A percentile compares a stretch with the other conserved stretches of the same genome.
Conservation (phyloP, 306 rosid species). For the Quercus cerris region DNA sequence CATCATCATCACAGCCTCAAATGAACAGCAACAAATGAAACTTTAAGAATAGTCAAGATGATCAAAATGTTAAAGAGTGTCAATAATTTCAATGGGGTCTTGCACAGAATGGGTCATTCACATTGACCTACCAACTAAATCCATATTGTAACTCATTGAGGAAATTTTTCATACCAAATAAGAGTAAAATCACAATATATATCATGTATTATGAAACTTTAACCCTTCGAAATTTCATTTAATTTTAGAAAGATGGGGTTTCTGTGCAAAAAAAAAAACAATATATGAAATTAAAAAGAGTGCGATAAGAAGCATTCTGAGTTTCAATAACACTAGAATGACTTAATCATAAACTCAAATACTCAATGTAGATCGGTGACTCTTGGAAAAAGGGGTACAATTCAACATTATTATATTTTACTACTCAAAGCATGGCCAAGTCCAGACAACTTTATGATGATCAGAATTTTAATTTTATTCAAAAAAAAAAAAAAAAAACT, state of each 20-base stretch:
- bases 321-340: neutral
- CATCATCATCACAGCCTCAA: neutral
- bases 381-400: too few species aligned
- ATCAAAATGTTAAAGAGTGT: neutral
- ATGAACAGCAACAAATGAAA: neutral
- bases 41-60: neutral
- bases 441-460: neutral
- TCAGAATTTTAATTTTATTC: neutral
- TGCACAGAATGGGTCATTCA: neutral
- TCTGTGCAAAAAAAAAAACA: neutral
- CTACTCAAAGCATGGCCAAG: neutral
- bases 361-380: neutral
- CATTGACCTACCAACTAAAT: conserved; percentile 2
- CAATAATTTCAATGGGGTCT: neutral
- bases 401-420: neutral
- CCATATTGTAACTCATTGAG: neutral
- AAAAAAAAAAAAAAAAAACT: too few species aligned
- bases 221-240: neutral
- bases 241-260: neutral
- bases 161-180: neutral
- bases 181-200: neutral
- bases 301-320: neutral
- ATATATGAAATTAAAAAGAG: neutral
- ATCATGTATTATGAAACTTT: neutral
- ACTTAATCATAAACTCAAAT: neutral